phyloP scores from a whole-genome alignment of 192 early-diverging fungal genomes.

The Backusella australiensis region DNA sequence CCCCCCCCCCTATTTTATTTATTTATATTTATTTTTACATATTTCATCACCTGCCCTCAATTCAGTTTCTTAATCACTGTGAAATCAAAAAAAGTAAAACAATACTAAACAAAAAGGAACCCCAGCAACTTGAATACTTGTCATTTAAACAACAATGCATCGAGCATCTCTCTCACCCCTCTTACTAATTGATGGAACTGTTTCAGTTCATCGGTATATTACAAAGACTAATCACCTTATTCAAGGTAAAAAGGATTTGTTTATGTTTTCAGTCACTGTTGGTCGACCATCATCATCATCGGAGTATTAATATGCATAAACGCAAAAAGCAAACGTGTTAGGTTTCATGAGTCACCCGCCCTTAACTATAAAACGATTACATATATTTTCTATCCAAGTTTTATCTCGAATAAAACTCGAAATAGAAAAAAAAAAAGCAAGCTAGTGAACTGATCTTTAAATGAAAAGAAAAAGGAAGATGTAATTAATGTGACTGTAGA shows the following conservation, averaged over 20 bases:
- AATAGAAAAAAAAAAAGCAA: not conserved
- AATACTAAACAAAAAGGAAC: not conserved
- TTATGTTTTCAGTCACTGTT: not conserved
- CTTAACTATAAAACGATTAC: not conserved
- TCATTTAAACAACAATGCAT: not conserved
- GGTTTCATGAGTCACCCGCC: slow-evolving; percentile 8
- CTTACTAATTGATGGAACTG: not conserved
- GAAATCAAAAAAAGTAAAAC: not conserved
- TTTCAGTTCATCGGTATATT: not conserved
- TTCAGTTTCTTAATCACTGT: not conserved
- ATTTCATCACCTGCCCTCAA: not conserved
- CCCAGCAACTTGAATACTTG: not conserved
- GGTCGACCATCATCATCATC: not conserved
- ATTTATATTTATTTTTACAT: slow-evolving; percentile 6
- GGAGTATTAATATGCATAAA: slow-evolving; percentile 1
- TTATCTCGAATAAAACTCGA: not conserved
- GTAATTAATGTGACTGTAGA: slow-evolving; percentile 4
- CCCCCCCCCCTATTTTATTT: not conserved
- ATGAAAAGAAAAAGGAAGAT: not conserved
- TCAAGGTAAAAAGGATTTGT: not conserved
- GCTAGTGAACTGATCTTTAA: not conserved
- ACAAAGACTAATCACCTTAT: not conserved
- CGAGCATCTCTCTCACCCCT: no score
- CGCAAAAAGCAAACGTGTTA: slow-evolving; percentile 2
- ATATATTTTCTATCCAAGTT: not conserved